These are phyloP conservation scores for Aeminium ludgeri DNA, from an alignment of 495 filamentous ascomycete genomes.

Conservation along the genomic window DNA sequence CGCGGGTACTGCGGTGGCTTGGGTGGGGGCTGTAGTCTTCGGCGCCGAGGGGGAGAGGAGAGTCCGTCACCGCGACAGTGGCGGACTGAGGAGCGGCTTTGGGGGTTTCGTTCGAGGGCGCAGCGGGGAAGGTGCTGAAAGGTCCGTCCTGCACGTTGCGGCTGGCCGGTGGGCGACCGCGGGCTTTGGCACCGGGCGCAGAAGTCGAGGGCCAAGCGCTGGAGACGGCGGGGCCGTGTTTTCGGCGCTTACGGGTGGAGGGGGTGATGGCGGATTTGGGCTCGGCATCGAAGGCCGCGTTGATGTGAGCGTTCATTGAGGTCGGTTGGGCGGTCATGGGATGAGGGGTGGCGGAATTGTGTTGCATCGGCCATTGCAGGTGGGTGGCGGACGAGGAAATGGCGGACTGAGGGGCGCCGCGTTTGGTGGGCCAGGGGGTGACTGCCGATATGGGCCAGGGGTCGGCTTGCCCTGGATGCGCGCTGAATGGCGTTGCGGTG, in stretches of 20 bases:
- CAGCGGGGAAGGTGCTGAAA: constrained; percentile 74
- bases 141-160: constrained; percentile 58
- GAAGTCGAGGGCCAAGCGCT: constrained; percentile 77
- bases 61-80: not conserved
- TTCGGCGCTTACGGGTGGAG: constrained; percentile 32
- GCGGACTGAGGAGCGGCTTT: no score
- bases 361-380: constrained; percentile 30
- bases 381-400: constrained; percentile 21
- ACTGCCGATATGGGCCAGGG: constrained; percentile 22
- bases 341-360: constrained; percentile 49
- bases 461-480: constrained; percentile 37
- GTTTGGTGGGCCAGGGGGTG: constrained; percentile 12
- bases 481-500: constrained; percentile 44
- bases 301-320: constrained; percentile 24
- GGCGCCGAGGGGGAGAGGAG: no score
- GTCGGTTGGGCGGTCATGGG: constrained; percentile 65
- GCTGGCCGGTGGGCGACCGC: constrained; percentile 74
- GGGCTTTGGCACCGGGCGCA: constrained; percentile 51
- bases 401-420: constrained; percentile 20
- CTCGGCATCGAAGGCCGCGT: constrained; percentile 36
- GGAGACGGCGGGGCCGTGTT: constrained; percentile 88
- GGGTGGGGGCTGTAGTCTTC: no score
- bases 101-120: constrained; percentile 34
- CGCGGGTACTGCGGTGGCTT: no score
- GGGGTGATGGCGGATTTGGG: constrained; percentile 56